Conservation (phyloP, 371 early-diverging fungal species). For the Apophysomyces variabilis region DNA sequence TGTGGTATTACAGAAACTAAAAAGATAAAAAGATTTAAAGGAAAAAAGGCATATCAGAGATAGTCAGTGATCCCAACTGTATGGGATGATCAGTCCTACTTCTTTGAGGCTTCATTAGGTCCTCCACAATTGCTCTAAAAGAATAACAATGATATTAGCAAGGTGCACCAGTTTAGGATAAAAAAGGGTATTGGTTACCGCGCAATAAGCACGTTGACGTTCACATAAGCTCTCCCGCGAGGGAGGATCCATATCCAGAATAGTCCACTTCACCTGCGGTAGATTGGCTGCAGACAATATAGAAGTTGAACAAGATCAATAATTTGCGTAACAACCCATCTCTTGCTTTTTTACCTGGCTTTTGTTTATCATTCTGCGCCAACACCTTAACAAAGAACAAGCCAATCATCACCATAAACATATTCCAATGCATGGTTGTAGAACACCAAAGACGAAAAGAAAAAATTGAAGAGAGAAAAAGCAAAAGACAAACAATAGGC, state of each 20-base stretch:
- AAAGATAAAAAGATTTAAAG: neutral
- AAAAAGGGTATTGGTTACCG: constrained; percentile 17
- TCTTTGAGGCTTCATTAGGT: constrained; percentile 32
- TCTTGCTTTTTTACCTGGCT: neutral
- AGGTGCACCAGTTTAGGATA: no score
- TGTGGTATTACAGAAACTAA: constrained; percentile 25
- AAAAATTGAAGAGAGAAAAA: neutral
- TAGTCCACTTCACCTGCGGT: constrained; percentile 31
- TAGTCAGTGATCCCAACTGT: neutral
- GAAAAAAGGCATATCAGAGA: neutral
- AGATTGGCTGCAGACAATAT: constrained; percentile 11
- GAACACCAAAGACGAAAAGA: neutral
- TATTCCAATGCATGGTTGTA: neutral
- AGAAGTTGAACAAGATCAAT: neutral
- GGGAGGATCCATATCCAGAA: constrained; percentile 29
- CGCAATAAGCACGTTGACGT: constrained; percentile 38
- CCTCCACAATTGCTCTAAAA: constrained; percentile 41
- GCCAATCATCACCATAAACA: neutral
- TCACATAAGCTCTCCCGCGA: constrained; percentile 34
- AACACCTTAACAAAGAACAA: neutral
- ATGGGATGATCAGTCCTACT: constrained; percentile 20
- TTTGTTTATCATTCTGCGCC: neutral
- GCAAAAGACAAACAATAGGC: neutral
- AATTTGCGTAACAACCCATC: neutral
- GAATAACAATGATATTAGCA: no score